Evolutionary conservation across 306 rosid species (phyloP), one percentile per base, ranked within the genome.

Genomic region (Begonia masoniana): DNA sequence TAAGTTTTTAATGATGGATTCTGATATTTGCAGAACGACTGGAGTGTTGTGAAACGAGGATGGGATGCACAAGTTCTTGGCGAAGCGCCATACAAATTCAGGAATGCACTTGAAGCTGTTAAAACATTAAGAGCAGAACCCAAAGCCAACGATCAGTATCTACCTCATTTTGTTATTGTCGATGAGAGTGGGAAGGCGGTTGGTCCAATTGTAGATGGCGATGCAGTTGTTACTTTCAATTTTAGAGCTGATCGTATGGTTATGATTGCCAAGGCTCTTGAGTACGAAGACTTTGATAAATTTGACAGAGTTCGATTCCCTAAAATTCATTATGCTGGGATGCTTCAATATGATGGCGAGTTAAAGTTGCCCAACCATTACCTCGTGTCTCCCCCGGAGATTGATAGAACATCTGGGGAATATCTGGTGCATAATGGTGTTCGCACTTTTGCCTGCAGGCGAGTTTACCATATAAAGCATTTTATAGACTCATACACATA

Each of bases 51-150:
- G 73, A 92, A 92, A 62, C 83, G 99, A 51, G 99, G 99, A 15
- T 92, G 99, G 99, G 88, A 92, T 76, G 99, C 99, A 58, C 99
- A 92, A 68, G 99, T 92, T 72, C 99, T 92, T 54, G 99, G 99
- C 43, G 95, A 92, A 79, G 99, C 99, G 35, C 95, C 99, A 43
- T 7, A 75, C 62, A 83, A 92, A 62, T 86, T 92, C 59, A 77
- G 19, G 59, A 83, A 10, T 70, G 84, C 83, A 15, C 47, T 86
- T 68, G 99, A 92, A 66, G 99, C 93, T 58, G 72, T 92, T 66
- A 83, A 92, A 80, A 83, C 47, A 52, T 73, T 92, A 68, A 79
- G 99, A 68, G 73, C 52, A 31, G 96, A 66, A 31, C 39, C 39
- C 39, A 31, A 31, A 0, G 78, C 83, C 63, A 92, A 57, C 64